Evolutionary conservation across 371 early-diverging fungal genomes (phyloP).

Genomic region (Rhizopus arrhizus): DNA sequence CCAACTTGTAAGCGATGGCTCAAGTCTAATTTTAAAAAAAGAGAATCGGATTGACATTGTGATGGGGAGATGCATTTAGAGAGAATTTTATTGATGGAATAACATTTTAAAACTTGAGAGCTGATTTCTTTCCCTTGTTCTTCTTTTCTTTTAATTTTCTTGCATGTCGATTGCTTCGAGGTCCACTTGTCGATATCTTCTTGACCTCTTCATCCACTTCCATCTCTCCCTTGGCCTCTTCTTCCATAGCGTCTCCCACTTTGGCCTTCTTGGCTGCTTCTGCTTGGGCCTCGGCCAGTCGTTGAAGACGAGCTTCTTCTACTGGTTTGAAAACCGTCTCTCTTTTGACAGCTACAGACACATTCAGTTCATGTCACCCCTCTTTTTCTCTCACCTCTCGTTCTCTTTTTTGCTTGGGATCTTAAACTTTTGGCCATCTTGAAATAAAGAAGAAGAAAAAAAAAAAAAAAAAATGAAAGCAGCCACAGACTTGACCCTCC

Average conservation of each 20-base stretch:
- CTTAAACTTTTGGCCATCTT: conserved; percentile 50
- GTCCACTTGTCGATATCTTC: conserved; percentile 46
- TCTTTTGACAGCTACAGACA: conserved; percentile 47
- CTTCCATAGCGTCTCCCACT: conserved; percentile 36
- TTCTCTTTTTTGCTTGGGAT: conserved; percentile 46
- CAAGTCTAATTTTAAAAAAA: no score
- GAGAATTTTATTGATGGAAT: background rate
- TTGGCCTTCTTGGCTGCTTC: conserved; percentile 46
- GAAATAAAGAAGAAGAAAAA: background rate
- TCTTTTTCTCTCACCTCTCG: conserved; percentile 31
- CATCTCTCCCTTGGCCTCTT: conserved; percentile 6
- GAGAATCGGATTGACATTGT: no score
- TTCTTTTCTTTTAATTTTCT: conserved; percentile 43
- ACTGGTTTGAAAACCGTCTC: conserved; percentile 46
- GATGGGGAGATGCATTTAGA: no score
- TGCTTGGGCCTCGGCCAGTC: conserved; percentile 51
- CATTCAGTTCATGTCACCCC: background rate
- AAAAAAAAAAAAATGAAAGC: background rate
- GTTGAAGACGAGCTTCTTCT: conserved; percentile 47
- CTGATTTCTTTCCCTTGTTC: conserved; percentile 27
- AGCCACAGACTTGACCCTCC: background rate
- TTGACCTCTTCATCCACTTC: conserved; percentile 10
- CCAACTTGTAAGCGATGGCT: no score
- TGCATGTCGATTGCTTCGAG: conserved; percentile 38
- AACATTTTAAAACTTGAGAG: conserved; percentile 25